A percentile compares a stretch with the other conserved stretches of the same genome.
phyloP scores from a whole-genome alignment of 2,329 filamentous ascomycete species.

The Plectosphaerella sp. region DNA sequence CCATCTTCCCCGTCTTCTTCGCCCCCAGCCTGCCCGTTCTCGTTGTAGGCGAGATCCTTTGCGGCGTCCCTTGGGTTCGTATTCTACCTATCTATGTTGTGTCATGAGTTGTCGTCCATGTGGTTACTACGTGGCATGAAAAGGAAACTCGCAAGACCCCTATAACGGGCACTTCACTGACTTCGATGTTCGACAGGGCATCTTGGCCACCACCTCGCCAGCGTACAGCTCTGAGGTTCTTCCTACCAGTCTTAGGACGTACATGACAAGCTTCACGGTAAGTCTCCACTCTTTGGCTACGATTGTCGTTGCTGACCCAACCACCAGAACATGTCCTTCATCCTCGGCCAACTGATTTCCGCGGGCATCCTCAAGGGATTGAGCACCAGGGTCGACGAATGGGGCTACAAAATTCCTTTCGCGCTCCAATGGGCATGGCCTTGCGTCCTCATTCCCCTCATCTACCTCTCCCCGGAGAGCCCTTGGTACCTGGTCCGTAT shows the following conservation, averaged over 20 bases:
- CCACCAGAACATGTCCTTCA: constrained; percentile 51
- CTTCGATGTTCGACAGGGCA: constrained; percentile 26
- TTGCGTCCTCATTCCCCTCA: constrained; percentile 35
- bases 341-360: constrained; percentile 55
- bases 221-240: constrained; percentile 60
- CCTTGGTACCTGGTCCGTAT: constrained; percentile 46
- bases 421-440: constrained; percentile 43
- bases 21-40: constrained; percentile 49
- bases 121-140: too few species aligned
- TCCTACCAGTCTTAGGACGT: constrained; percentile 51
- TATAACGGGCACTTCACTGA: too few species aligned
- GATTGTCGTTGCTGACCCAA: constrained; percentile 20
- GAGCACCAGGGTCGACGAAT: constrained; percentile 32
- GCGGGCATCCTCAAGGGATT: constrained; percentile 41
- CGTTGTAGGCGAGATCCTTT: constrained; percentile 57
- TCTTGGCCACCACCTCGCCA: constrained; percentile 54
- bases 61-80: constrained; percentile 47
- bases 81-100: constrained; percentile 10
- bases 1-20: constrained; percentile 60
- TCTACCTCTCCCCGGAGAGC: constrained; percentile 43
- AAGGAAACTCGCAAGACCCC: too few species aligned
- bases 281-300: too few species aligned
- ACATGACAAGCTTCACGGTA: constrained; percentile 52
- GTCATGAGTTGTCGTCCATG: too few species aligned
- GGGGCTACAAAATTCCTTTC: constrained; percentile 46